Evolutionary conservation across 2,329 filamentous ascomycete genomes (phyloP).

Genomic region (Neoascochyta sp.): DNA sequence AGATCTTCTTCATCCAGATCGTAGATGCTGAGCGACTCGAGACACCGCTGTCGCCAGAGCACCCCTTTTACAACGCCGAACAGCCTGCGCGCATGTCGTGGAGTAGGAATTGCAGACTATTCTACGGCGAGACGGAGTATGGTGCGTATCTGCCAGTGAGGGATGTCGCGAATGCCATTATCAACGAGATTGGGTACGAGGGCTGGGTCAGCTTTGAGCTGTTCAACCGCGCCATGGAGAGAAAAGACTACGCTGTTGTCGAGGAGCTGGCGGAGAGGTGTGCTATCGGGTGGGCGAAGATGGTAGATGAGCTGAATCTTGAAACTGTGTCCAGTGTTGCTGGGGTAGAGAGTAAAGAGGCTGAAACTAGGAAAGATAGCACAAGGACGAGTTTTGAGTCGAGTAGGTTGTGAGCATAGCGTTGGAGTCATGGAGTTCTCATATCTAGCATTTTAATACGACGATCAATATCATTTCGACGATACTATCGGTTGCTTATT

Average conservation of each 20-base stretch:
- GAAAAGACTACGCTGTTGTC: conserved; percentile 51
- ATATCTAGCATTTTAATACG: too few relatives aligned
- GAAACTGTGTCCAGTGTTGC: conserved; percentile 6
- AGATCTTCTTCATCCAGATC: conserved; percentile 73
- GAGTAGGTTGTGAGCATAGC: conserved; percentile 5
- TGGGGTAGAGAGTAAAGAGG: conserved; percentile 1
- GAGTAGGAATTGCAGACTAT: conserved; percentile 70
- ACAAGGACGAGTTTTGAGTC: conserved; percentile 8
- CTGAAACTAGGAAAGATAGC: conserved; percentile 12
- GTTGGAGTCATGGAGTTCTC: too few relatives aligned
- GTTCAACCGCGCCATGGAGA: conserved; percentile 59
- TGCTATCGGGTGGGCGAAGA: conserved; percentile 50
- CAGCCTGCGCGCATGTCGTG: conserved; percentile 70
- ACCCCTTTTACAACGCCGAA: conserved; percentile 56
- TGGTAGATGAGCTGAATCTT: conserved; percentile 40
- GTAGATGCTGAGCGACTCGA: conserved; percentile 67
- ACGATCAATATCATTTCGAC: too few relatives aligned
- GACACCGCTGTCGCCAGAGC: conserved; percentile 54
- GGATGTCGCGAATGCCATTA: conserved; percentile 58
- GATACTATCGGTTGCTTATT: too few relatives aligned
- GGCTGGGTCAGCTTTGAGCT: conserved; percentile 72
- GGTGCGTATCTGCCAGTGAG: conserved; percentile 66
- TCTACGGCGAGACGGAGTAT: conserved; percentile 59
- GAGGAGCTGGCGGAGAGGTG: conserved; percentile 54
- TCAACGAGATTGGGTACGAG: conserved; percentile 61